Evolutionary conservation across 768 basidiomycete species (phyloP), one percentile per base, ranked within the genome.

Genomic region (Cubamyces sp.): DNA sequence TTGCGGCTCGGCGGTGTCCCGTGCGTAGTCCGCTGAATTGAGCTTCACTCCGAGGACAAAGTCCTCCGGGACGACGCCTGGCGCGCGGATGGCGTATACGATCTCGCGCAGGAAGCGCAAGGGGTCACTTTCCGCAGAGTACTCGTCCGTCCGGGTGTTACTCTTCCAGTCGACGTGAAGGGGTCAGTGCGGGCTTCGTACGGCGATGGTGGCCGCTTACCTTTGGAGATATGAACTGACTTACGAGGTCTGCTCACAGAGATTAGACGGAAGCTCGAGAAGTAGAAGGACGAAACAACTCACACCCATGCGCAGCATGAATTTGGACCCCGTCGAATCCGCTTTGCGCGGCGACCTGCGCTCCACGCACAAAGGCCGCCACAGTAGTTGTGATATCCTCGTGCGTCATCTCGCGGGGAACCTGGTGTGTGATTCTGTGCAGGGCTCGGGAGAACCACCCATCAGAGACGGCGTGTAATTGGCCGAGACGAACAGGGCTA

Each of bases 261-360:
- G 39, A 37, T n/a, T 43, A 46, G 26, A 58, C 19, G 9, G 41
- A 18, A 42, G 9, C 3, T 37, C 19, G 39, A 15, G 15, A 16
- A n/a, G 23, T 7, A 37, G 9, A 5, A 5, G 15, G 30, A 15
- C 8, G 16, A 25, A 15, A 11, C 83, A n/a, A 5, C 90, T 74
- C 57, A 92, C 90, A 95, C 40, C 94, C 94, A 73, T 96, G 94
- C 1, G 88, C 88, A 25, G 80, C 88, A 71, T 97, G 96, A 11
- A 98, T 64, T 69, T 97, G 85, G 3, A 96, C 76, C 0, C 96
- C 95, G 64, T 96, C 92, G 71, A 94, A 96, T 0, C 92, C 92
- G 42, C 88, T 76, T 55, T 81, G 71, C 18, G 79, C 72, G 9
- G 92, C 92, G 34, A 91, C 67, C 43, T 74, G 69, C 0, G 94